Evolutionary conservation across 495 filamentous ascomycete species (phyloP), one percentile per base, ranked within the genome.

Genomic region (Cercophora samala): DNA sequence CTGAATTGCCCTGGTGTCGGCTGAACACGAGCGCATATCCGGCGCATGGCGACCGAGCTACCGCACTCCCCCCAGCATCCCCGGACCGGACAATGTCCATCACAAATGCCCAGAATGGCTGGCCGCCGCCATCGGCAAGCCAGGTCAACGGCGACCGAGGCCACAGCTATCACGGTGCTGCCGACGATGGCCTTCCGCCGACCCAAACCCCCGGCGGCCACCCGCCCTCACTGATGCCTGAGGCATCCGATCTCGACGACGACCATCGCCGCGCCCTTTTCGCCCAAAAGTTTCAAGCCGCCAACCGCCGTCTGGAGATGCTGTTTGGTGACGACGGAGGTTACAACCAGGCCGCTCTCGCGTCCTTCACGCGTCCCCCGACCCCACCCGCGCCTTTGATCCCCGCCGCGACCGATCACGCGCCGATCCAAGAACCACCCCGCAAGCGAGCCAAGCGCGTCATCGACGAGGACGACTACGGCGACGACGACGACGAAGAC

Each of bases 401-500:
- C 18, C 81, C 78, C 15, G 77, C 81, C 68, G 75, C 81, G 61
- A 82, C 81, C 70, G 82, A 84, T 69, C 81, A 82, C 69, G 66
- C 78, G 60, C 77, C 78, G 11, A 75, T 80, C 59, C 72, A 80
- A 64, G 82, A 84, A 67, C 82, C 79, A 64, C 81, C 82, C 63
- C 73, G 76, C 58, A 84, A 84, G 69, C 74, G 78, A 64, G 80
- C 79, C 11, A 84, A 82, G 72, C 81, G 85, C 71, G 78, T 83
- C 73, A 85, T 86, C 70, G 88, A 92, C 71, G 90, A 93, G 67
- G 90, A 89, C 65, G 88, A 91, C 76, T 92, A 92, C 71, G 91
- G 91, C 59, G 91, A 97, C 66, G 92, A 96, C 59, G 92, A 95
- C 64, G 91, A 96, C 55, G 89, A 91, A 3, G 87, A 88, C 19